phyloP scores from a whole-genome alignment of 176 grass and related monocot species.

The Cocos nucifera region DNA sequence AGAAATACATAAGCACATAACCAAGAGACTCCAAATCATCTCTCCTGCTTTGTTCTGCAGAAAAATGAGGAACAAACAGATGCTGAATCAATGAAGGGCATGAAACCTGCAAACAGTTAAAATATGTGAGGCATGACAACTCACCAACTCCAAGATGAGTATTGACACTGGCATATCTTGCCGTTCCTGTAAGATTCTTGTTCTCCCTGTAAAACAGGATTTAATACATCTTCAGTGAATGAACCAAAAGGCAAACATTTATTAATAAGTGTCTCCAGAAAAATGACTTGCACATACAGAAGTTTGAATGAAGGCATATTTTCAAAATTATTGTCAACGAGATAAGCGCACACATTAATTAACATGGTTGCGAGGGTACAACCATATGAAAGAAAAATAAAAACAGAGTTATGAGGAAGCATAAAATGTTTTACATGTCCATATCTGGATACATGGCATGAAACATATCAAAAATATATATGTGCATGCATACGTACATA shows the following conservation, averaged over 20 bases:
- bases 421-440: no score
- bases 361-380: no score
- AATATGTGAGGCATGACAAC: constrained; percentile 16
- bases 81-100: not conserved
- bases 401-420: no score
- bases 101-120: not conserved
- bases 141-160: constrained; percentile 98
- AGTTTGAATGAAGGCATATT: no score
- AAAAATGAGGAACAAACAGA: constrained; percentile 18
- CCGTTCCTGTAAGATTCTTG: constrained; percentile 83
- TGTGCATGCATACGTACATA: no score
- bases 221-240: constrained; percentile 3
- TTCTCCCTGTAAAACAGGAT: constrained; percentile 58
- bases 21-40: constrained; percentile 98
- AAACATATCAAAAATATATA: no score
- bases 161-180: constrained; percentile 94
- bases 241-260: not conserved
- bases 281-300: no score
- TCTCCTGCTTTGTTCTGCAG: constrained; percentile 94
- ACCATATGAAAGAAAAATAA: no score
- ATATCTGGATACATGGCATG: no score
- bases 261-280: no score
- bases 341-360: no score
- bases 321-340: no score
- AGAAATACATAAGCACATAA: constrained; percentile 87